Evolutionary conservation across 805 yeast genomes (phyloP).

Genomic region (Kodamaea kakaduensis): DNA sequence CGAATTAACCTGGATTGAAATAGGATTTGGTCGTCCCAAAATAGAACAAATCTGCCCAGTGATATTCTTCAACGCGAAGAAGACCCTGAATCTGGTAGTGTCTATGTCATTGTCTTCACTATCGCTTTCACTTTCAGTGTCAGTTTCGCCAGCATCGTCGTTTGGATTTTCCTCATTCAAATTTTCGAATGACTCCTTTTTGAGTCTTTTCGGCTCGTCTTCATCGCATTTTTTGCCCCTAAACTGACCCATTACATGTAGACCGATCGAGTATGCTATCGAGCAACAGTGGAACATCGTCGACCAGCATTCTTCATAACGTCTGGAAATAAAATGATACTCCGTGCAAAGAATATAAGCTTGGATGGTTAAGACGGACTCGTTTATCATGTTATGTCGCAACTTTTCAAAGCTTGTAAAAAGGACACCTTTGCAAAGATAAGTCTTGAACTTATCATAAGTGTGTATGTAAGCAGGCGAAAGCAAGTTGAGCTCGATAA

Average conservation of each 20-base stretch:
- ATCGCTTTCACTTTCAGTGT: slow-evolving; percentile 4
- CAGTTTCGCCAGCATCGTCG: background rate
- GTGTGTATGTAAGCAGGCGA: slow-evolving; percentile 18
- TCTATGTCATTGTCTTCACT: slow-evolving; percentile 25
- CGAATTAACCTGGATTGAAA: slow-evolving; percentile 38
- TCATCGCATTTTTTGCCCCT: slow-evolving; percentile 10
- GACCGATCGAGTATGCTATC: slow-evolving; percentile 48
- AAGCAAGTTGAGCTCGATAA: slow-evolving; percentile 16
- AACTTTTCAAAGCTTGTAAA: slow-evolving; percentile 41
- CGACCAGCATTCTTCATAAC: slow-evolving; percentile 51
- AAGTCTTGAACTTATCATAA: slow-evolving; percentile 15
- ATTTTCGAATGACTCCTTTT: background rate
- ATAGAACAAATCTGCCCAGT: slow-evolving; percentile 49
- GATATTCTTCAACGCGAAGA: slow-evolving; percentile 48
- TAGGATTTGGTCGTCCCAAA: slow-evolving; percentile 53
- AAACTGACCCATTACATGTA: slow-evolving; percentile 42
- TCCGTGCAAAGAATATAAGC: slow-evolving; percentile 50
- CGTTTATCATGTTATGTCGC: slow-evolving; percentile 44
- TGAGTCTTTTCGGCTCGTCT: slow-evolving; percentile 1
- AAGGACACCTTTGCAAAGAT: slow-evolving; percentile 22
- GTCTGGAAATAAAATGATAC: slow-evolving; percentile 45
- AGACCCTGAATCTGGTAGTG: slow-evolving; percentile 38
- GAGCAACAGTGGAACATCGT: slow-evolving; percentile 47
- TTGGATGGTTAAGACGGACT: slow-evolving; percentile 46
- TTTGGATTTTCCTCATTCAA: background rate